Evolutionary conservation across 2,329 filamentous ascomycete species (phyloP), one percentile per base, ranked within the genome.

Genomic region (Fusarium vanettenii): DNA sequence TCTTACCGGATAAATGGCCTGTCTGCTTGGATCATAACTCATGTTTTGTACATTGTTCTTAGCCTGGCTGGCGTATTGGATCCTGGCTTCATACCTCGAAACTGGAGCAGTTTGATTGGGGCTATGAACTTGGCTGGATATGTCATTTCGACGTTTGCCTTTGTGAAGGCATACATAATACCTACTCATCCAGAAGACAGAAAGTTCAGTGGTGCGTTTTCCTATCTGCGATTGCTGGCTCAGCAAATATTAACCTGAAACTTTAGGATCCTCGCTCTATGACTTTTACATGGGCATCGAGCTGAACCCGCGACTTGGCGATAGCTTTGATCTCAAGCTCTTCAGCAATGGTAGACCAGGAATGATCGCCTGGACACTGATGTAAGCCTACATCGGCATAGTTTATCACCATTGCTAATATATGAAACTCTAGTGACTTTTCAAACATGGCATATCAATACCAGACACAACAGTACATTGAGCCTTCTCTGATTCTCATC

Each of bases 251-350:
- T 74, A 48, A 76, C 25, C 11, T 14, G 13, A 6, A 14, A 0
- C 1, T 4, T 6, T 14, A 84, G 84, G 80, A 25, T 85, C 81
- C 4, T 72, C 76, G 1, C 56, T 85, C 0, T 86, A 86, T 48
- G 86, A 87, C 67, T 80, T 86, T 60, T 87, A 83, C 63, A 86
- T 86, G 82, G 86, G 86, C 1, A 82, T 86, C 31, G 86, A 87
- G 72, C 66, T 87, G 5, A 87, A 87, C 57, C 85, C 86, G 0
- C 76, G 85, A 50, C 74, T 87, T 29, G 84, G 85, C 0, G 74
- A 80, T 3, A 78, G 73, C 14, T 87, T 85, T 73, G 86, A 87
- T 69, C 81, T 87, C 29, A 87, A 87, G 66, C 78, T 87, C 0
- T 87, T 87, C 70, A 85, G 82, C 59, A 87, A 87, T 62, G 85